Percentiles rank a stretch among this genome's conserved stretches.
These are phyloP conservation scores for Aureobasidium musti DNA, from an alignment of 2,329 filamentous ascomycete genomes.

Conservation along the genomic window DNA sequence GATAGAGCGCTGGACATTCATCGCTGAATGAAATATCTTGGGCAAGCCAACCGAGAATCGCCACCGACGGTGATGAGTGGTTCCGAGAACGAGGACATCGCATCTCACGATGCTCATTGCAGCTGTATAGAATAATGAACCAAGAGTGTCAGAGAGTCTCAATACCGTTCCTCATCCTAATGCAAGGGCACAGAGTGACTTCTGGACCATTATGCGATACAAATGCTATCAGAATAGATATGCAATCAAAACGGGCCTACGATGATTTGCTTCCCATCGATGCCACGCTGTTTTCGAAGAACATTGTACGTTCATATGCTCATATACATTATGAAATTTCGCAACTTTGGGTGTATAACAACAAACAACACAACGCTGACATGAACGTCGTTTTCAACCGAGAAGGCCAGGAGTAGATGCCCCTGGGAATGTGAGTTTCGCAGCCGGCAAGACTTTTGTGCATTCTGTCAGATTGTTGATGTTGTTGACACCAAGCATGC, in stretches of 20 bases:
- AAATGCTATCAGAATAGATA: not conserved
- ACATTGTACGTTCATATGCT: too few species aligned
- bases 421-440: constrained; percentile 10
- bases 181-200: too few species aligned
- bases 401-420: constrained; percentile 11
- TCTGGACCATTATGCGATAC: not conserved
- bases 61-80: not conserved
- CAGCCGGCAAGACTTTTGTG: constrained; percentile 34
- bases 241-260: too few species aligned
- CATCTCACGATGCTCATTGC: not conserved
- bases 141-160: too few species aligned
- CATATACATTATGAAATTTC: too few species aligned
- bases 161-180: too few species aligned
- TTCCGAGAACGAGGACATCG: not conserved
- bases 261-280: too few species aligned
- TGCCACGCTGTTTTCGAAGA: too few species aligned
- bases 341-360: not conserved
- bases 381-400: not conserved
- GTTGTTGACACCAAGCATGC: constrained; percentile 37
- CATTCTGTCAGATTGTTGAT: constrained; percentile 37
- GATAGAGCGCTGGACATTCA: not conserved
- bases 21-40: not conserved
- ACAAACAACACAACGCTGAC: not conserved
- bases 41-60: not conserved
- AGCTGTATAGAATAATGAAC: too few species aligned